Percentiles rank a stretch among this genome's conserved stretches.
Evolutionary conservation across 2,329 filamentous ascomycete genomes (phyloP).

Genomic region (Graphilbum ipis-grandicollis): DNA sequence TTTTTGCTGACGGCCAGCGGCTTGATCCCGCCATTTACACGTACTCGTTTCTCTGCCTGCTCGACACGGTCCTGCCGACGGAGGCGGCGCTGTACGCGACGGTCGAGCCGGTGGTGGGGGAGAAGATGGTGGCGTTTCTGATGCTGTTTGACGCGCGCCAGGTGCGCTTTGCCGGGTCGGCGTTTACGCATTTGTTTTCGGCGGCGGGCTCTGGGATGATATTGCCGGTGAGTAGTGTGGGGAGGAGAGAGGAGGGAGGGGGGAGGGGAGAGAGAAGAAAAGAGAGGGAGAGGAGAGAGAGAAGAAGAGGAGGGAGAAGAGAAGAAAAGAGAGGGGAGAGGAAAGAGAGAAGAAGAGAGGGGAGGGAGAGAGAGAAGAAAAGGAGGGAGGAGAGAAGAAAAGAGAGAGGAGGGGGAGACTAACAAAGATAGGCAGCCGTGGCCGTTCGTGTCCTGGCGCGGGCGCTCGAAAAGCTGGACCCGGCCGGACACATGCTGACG

Average conservation of each 20-base stretch:
- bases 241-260: too few relatives aligned
- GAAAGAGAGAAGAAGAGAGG: too few relatives aligned
- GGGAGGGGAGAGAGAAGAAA: too few relatives aligned
- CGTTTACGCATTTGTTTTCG: constrained; percentile 26
- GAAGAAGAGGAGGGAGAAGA: background rate
- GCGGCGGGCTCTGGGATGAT: constrained; percentile 20
- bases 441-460: constrained; percentile 26
- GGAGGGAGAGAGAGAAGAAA: too few relatives aligned
- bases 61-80: constrained; percentile 21
- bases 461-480: constrained; percentile 49
- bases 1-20: constrained; percentile 14
- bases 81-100: constrained; percentile 12
- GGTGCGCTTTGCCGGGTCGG: constrained; percentile 29
- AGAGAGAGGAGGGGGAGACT: background rate
- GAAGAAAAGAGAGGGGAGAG: background rate
- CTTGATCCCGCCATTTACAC: constrained; percentile 31
- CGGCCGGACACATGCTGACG: constrained; percentile 22
- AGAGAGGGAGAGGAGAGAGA: too few relatives aligned
- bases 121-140: constrained; percentile 27
- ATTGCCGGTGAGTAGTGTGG: constrained; percentile 20
- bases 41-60: constrained; percentile 30
- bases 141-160: constrained; percentile 31
- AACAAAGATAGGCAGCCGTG: constrained; percentile 21
- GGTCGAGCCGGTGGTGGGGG: constrained; percentile 18
- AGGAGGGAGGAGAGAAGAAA: too few relatives aligned